These are phyloP conservation scores for Gracilaria gracilis DNA, from an alignment of 23 red algal genomes.

Conservation along the genomic window DNA sequence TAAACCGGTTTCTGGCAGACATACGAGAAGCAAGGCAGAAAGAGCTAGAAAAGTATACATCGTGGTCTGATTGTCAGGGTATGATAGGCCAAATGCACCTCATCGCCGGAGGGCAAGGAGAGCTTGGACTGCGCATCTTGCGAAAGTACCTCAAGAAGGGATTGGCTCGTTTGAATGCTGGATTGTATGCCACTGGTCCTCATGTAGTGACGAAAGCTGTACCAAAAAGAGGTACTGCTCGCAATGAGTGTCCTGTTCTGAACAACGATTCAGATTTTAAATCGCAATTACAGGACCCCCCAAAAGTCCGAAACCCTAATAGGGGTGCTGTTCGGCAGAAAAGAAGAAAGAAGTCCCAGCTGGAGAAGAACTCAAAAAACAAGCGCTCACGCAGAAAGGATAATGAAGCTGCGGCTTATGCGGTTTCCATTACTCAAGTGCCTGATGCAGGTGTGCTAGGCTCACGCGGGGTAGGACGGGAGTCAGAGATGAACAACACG, in stretches of 20 bases:
- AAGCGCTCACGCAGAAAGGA: not conserved
- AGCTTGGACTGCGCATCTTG: not conserved
- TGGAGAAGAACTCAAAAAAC: not conserved
- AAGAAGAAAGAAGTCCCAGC: not conserved
- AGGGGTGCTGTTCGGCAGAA: not conserved
- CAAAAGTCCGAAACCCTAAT: not conserved
- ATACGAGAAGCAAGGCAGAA: not conserved
- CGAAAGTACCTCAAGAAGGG: not conserved
- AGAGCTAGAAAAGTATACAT: not conserved
- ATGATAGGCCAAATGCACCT: not conserved
- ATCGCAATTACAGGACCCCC: too few species aligned
- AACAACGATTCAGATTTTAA: not conserved
- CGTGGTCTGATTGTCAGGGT: not conserved
- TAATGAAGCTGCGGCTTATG: not conserved
- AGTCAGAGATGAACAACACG: not conserved
- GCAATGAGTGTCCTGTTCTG: not conserved
- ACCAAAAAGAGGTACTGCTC: not conserved
- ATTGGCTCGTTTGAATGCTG: not conserved
- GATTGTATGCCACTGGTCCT: too few species aligned
- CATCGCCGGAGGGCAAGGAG: not conserved
- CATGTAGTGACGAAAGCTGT: too few species aligned
- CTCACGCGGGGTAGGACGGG: not conserved
- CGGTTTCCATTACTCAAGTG: too few species aligned
- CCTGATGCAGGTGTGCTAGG: too few species aligned
- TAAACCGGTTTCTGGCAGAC: not conserved